Percentiles rank a stretch among this genome's conserved stretches.
phyloP scores from a whole-genome alignment of 495 filamentous ascomycete genomes.

The Clohesyomyces aquaticus region DNA sequence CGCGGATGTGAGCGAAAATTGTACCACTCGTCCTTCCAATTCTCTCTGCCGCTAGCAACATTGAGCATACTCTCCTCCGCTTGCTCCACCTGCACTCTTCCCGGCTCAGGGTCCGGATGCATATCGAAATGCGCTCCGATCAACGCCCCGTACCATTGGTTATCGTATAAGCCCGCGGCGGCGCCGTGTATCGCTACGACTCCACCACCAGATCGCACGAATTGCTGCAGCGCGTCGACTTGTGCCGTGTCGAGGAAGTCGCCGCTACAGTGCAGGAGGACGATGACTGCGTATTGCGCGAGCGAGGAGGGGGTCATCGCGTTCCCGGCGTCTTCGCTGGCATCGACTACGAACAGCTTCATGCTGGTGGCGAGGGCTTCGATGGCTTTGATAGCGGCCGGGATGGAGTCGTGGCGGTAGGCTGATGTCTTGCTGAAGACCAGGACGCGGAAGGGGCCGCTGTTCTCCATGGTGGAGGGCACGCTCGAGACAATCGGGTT shows the following conservation, averaged over 20 bases:
- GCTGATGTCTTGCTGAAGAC: slow-evolving; percentile 14
- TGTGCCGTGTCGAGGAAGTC: slow-evolving; percentile 7
- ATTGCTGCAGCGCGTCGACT: slow-evolving; percentile 2
- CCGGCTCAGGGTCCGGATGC: slow-evolving; percentile 11
- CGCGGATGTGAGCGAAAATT: slow-evolving; percentile 10
- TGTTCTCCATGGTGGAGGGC: not conserved
- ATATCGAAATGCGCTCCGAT: slow-evolving; percentile 17
- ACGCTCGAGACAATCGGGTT: not conserved
- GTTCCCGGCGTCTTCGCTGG: slow-evolving; percentile 9
- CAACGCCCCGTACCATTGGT: slow-evolving; percentile 13
- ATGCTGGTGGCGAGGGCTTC: not conserved
- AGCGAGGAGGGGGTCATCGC: slow-evolving; percentile 1
- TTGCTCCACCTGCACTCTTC: slow-evolving; percentile 2
- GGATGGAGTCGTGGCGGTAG: slow-evolving; percentile 17
- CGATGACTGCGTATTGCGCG: not conserved
- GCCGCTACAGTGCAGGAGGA: slow-evolving; percentile 8
- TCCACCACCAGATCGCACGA: slow-evolving; percentile 8
- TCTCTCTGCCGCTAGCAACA: not conserved
- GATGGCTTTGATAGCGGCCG: not conserved
- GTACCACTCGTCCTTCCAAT: slow-evolving; percentile 19
- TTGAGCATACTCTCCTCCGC: not conserved
- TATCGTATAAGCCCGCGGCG: slow-evolving; percentile 5
- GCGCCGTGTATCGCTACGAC: slow-evolving; percentile 16
- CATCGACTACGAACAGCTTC: not conserved
- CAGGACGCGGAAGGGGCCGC: slow-evolving; percentile 4